Conservation (phyloP, 2,329 filamentous ascomycete species). For the Colletotrichum australisinense region DNA sequence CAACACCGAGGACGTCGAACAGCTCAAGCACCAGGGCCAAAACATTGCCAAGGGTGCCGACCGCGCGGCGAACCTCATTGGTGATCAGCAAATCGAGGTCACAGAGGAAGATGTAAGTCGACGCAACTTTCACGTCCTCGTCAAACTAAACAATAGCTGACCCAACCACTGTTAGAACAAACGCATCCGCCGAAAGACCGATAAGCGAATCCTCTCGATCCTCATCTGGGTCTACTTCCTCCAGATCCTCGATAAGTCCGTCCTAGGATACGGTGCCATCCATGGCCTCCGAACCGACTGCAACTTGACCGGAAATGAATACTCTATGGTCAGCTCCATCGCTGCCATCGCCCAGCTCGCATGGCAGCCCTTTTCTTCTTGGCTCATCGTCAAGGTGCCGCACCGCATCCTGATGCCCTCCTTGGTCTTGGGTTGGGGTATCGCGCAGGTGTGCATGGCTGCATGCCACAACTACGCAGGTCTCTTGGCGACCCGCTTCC, state of each 20-base stretch:
- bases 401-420: slow-evolving; percentile 68
- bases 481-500: slow-evolving; percentile 38
- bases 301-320: slow-evolving; percentile 62
- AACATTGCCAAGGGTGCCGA: slow-evolving; percentile 21
- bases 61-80: slow-evolving; percentile 32
- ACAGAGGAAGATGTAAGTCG: slow-evolving; percentile 49
- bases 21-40: slow-evolving; percentile 22
- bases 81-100: slow-evolving; percentile 37
- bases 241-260: slow-evolving; percentile 68
- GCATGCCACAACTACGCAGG: slow-evolving; percentile 36
- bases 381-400: slow-evolving; percentile 70
- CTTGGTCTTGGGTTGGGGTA: slow-evolving; percentile 58
- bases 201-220: slow-evolving; percentile 66
- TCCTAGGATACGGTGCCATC: slow-evolving; percentile 68
- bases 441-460: slow-evolving; percentile 50
- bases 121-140: background rate
- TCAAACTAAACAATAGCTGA: background rate
- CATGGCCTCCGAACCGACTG: slow-evolving; percentile 64
- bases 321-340: slow-evolving; percentile 68
- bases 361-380: slow-evolving; percentile 70
- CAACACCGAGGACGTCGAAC: slow-evolving; percentile 25
- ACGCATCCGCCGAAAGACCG: slow-evolving; percentile 70
- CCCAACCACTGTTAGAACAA: slow-evolving; percentile 52
- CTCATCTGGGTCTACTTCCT: slow-evolving; percentile 70
- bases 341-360: slow-evolving; percentile 69